Conservation (phyloP, 345 rosid species). For the Cardamine resedifolia region DNA sequence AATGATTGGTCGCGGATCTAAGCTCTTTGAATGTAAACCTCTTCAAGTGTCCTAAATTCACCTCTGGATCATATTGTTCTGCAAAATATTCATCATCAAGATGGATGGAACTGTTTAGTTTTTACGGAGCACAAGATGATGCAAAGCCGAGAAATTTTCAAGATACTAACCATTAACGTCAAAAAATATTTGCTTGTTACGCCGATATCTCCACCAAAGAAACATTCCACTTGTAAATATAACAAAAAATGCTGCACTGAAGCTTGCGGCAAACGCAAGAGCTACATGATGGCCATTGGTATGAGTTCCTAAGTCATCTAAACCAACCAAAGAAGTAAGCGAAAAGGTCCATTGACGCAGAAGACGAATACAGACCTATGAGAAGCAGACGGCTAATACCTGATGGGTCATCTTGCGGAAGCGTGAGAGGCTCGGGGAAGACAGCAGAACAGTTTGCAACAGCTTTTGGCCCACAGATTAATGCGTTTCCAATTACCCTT, state of each 20-base stretch:
- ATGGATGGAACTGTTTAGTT: background rate
- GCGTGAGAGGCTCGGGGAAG: constrained; percentile 90
- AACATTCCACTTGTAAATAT: constrained; percentile 55
- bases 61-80: constrained; percentile 94
- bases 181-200: constrained; percentile 91
- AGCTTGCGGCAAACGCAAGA: constrained; percentile 83
- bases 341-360: background rate
- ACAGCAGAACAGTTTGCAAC: constrained; percentile 75
- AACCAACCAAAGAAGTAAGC: constrained; percentile 25
- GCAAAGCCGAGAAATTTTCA: background rate
- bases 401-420: constrained; percentile 71
- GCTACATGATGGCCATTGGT: constrained; percentile 63
- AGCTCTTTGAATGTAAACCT: constrained; percentile 93
- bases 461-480: constrained; percentile 76
- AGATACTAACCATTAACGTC: constrained; percentile 83
- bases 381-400: constrained; percentile 37
- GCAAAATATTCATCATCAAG: constrained; percentile 27
- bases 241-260: constrained; percentile 68
- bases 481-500: constrained; percentile 82
- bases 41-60: constrained; percentile 80
- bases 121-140: background rate
- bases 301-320: constrained; percentile 60
- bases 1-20: constrained; percentile 83
- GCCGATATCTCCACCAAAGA: constrained; percentile 91
- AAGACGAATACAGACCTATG: background rate